Conservation (phyloP, 2,329 filamentous ascomycete genomes). For the Fusarium austroafricanum region DNA sequence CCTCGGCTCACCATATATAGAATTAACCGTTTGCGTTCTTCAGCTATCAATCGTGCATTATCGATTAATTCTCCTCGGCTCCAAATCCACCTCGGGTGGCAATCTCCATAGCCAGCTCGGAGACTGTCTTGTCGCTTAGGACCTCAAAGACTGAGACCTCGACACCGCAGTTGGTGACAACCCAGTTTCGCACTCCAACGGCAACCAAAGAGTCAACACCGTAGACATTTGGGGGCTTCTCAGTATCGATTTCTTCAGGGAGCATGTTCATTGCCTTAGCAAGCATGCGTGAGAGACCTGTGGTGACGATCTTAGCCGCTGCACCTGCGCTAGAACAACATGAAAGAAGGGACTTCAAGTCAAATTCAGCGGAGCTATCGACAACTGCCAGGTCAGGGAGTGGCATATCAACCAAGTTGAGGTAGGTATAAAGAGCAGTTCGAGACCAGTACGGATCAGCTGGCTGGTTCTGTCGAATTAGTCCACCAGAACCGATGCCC, state of each 20-base stretch:
- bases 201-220: slow-evolving; percentile 66
- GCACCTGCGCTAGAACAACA: slow-evolving; percentile 44
- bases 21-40: background rate
- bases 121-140: slow-evolving; percentile 56
- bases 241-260: slow-evolving; percentile 57
- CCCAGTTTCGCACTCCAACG: slow-evolving; percentile 65
- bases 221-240: slow-evolving; percentile 57
- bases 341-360: slow-evolving; percentile 51
- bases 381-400: slow-evolving; percentile 43
- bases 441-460: slow-evolving; percentile 66
- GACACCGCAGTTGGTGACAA: slow-evolving; percentile 57
- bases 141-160: slow-evolving; percentile 62
- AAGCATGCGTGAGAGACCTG: slow-evolving; percentile 55
- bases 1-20: background rate
- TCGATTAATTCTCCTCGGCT: slow-evolving; percentile 14
- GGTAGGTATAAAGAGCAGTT: slow-evolving; percentile 60
- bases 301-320: slow-evolving; percentile 51
- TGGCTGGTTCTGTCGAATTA: slow-evolving; percentile 63
- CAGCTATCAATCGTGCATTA: background rate
- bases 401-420: slow-evolving; percentile 62
- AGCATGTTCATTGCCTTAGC: slow-evolving; percentile 59
- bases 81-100: slow-evolving; percentile 50
- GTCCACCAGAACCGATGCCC: slow-evolving; percentile 65
- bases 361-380: slow-evolving; percentile 25
- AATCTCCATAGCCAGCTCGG: slow-evolving; percentile 53